These are phyloP conservation scores for Barnettozyma hawaiiensis DNA, from an alignment of 1,139 yeast genomes.

Conservation along the genomic window DNA sequence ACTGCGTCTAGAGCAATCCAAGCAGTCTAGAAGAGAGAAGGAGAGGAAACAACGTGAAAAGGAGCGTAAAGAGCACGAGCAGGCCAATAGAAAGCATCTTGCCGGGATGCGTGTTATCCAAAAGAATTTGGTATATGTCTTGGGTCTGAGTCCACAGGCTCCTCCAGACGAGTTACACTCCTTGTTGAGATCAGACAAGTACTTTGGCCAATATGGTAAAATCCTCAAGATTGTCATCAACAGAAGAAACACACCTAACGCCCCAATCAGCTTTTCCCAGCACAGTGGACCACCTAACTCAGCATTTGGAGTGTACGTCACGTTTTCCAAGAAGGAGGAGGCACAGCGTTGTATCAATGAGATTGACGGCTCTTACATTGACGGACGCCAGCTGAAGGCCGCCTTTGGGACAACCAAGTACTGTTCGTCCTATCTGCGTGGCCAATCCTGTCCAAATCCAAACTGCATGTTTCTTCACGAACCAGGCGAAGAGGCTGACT, in stretches of 20 bases:
- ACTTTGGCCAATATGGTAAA: conserved; percentile 97
- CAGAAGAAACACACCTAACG: conserved; percentile 45
- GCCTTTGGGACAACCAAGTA: conserved; percentile 99
- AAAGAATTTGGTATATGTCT: conserved; percentile 93
- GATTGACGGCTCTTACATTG: conserved; percentile 90
- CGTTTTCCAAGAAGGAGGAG: conserved; percentile 88
- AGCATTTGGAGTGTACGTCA: conserved; percentile 93
- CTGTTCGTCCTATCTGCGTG: conserved; percentile 90
- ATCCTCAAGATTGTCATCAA: conserved; percentile 92
- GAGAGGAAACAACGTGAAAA: conserved; percentile 87
- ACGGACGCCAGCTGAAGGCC: conserved; percentile 81
- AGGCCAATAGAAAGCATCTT: conserved; percentile 83
- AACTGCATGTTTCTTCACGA: conserved; percentile 98
- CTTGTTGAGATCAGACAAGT: conserved; percentile 81
- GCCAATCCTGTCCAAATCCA: conserved; percentile 96
- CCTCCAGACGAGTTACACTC: conserved; percentile 86
- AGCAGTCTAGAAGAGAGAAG: conserved; percentile 73
- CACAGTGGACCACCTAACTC: conserved; percentile 50
- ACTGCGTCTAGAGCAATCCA: conserved; percentile 68
- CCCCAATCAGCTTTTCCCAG: conserved; percentile 30
- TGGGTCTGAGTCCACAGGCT: conserved; percentile 85
- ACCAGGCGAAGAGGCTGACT: conserved; percentile 98
- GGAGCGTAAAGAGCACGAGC: conserved; percentile 87
- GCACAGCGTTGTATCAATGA: conserved; percentile 91
- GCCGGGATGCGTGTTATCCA: conserved; percentile 98